Evolutionary conservation across 108 stramenopile genomes (phyloP).

Genomic region (Fragilaria crotonensis): DNA sequence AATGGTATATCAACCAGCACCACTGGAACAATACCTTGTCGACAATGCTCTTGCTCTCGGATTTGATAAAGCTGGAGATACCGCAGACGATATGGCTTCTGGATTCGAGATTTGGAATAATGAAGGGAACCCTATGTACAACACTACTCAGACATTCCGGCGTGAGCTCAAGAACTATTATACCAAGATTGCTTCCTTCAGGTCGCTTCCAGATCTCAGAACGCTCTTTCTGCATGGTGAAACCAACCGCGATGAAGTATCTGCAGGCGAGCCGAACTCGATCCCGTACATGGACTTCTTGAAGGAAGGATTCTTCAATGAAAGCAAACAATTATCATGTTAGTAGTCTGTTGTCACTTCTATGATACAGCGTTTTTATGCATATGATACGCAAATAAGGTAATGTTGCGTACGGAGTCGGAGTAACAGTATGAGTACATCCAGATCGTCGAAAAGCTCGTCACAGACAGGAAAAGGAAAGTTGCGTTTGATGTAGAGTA

Average conservation of each 20-base stretch:
- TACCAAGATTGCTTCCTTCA: conserved; percentile 6
- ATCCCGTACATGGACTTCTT: conserved; percentile 6
- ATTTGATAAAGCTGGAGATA: not conserved
- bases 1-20: too few relatives aligned
- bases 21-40: conserved; percentile 12
- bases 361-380: too few relatives aligned
- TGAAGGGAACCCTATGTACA: not conserved
- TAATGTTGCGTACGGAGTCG: too few relatives aligned
- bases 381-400: too few relatives aligned
- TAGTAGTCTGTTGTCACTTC: conserved; percentile 9
- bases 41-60: conserved; percentile 14
- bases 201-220: conserved; percentile 3
- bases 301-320: conserved; percentile 12
- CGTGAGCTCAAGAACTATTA: conserved; percentile 12
- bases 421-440: too few relatives aligned
- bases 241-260: not conserved
- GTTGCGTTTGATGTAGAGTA: too few relatives aligned
- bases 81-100: too few relatives aligned
- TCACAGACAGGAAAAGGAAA: too few relatives aligned
- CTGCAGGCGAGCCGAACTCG: conserved; percentile 9
- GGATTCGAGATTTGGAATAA: conserved; percentile 7
- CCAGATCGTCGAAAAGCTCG: too few relatives aligned
- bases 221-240: not conserved
- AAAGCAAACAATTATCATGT: conserved; percentile 12
- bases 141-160: not conserved